phyloP scores from a whole-genome alignment of 2,329 filamentous ascomycete genomes.

The Lecanosticta acicola region DNA sequence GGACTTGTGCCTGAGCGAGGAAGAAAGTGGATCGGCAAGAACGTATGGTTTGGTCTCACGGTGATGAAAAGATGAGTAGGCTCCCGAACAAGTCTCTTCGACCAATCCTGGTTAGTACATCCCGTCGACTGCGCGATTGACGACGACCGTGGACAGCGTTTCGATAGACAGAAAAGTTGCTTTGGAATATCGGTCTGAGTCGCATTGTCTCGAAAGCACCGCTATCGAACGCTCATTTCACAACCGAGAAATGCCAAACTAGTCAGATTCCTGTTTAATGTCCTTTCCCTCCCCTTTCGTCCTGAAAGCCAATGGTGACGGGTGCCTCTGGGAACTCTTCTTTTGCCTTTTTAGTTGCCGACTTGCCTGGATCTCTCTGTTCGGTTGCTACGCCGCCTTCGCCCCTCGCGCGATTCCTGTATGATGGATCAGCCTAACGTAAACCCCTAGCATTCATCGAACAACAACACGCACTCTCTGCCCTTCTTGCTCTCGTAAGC shows the following conservation, averaged over 20 bases:
- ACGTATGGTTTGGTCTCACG: constrained; percentile 37
- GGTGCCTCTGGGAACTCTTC: constrained; percentile 45
- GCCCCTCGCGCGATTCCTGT: constrained; percentile 29
- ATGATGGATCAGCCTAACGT: not conserved
- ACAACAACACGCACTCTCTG: constrained; percentile 17
- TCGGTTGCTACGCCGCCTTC: constrained; percentile 39
- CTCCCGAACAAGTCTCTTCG: not conserved
- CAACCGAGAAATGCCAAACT: not conserved
- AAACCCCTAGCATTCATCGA: not conserved
- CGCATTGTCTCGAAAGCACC: not conserved
- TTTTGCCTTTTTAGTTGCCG: constrained; percentile 40
- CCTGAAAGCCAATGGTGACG: constrained; percentile 45
- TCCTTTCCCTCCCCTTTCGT: constrained; percentile 45
- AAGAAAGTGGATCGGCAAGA: constrained; percentile 37
- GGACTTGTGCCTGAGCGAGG: constrained; percentile 33
- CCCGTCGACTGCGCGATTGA: too few species aligned
- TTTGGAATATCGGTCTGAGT: too few species aligned
- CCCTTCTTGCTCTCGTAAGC: constrained; percentile 13
- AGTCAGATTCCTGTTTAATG: constrained; percentile 21
- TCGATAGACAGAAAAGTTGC: too few species aligned
- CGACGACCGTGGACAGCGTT: too few species aligned
- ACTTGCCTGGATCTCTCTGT: constrained; percentile 34
- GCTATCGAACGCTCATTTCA: not conserved
- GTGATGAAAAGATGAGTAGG: constrained; percentile 18
- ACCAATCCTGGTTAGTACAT: not conserved